Conservation (phyloP, 2,329 filamentous ascomycete species). For the Alternaria sp. region DNA sequence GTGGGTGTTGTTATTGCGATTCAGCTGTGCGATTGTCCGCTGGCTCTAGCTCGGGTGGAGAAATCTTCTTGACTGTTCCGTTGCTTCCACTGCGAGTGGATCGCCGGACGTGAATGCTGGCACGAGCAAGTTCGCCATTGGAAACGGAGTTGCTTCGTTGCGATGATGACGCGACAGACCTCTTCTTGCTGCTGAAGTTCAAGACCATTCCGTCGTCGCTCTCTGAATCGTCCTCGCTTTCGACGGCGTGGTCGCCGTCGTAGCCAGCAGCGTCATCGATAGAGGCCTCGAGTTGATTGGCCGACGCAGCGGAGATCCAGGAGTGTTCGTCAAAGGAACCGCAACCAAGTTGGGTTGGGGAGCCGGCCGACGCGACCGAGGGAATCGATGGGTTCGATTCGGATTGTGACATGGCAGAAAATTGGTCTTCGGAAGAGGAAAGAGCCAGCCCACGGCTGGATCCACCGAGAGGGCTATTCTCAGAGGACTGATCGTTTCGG, state of each 20-base stretch:
- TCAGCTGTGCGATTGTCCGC: constrained; percentile 9
- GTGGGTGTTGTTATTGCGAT: constrained; percentile 10
- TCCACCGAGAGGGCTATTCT: constrained; percentile 49
- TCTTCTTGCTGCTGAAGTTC: constrained; percentile 46
- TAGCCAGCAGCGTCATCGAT: constrained; percentile 48
- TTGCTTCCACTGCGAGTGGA: constrained; percentile 57
- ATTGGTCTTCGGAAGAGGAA: constrained; percentile 57
- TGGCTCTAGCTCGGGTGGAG: constrained; percentile 29
- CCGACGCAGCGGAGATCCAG: constrained; percentile 30
- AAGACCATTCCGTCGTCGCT: constrained; percentile 50
- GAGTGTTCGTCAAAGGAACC: constrained; percentile 22
- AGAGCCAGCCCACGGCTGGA: constrained; percentile 45
- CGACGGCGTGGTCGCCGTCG: constrained; percentile 49
- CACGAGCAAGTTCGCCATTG: constrained; percentile 45
- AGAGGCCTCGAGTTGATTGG: constrained; percentile 35
- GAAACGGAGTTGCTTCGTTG: constrained; percentile 48
- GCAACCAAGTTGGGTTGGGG: constrained; percentile 51
- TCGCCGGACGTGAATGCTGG: constrained; percentile 42
- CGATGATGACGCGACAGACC: constrained; percentile 22
- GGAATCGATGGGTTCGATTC: constrained; percentile 60
- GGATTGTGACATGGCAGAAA: constrained; percentile 57
- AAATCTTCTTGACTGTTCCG: constrained; percentile 58
- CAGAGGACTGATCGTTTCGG: constrained; percentile 43
- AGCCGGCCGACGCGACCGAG: constrained; percentile 57
- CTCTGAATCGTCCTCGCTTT: constrained; percentile 51